phyloP scores from a whole-genome alignment of 1,284 basidiomycete species.

The Irpex sp. region DNA sequence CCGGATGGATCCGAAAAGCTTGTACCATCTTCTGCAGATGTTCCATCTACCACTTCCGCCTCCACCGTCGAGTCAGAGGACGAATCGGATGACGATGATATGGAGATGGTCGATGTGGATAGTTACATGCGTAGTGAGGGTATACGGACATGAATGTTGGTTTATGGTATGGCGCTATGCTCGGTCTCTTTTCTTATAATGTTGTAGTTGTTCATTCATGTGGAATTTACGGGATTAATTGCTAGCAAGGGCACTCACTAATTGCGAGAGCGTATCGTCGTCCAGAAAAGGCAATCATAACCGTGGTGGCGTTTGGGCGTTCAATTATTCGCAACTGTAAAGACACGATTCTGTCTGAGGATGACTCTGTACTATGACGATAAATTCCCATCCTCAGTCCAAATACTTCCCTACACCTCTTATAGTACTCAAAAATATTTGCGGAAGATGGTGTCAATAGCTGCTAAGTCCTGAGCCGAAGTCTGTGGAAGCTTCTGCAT shows the following conservation, averaged over 20 bases:
- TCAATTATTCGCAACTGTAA: neutral
- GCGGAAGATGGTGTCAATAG: neutral
- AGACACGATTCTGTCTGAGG: neutral
- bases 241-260: too few species aligned
- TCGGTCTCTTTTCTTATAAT: too few species aligned
- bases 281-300: neutral
- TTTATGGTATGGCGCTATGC: too few species aligned
- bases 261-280: slow-evolving; percentile 21
- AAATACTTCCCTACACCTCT: too few species aligned
- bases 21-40: neutral
- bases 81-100: slow-evolving; percentile 28
- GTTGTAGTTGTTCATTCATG: too few species aligned
- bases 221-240: too few species aligned
- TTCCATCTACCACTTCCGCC: neutral
- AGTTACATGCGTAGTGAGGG: slow-evolving; percentile 3
- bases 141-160: slow-evolving; percentile 1
- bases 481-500: neutral
- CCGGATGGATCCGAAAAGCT: neutral
- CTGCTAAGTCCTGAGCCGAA: neutral
- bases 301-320: neutral
- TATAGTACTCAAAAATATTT: too few species aligned
- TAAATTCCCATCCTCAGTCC: too few species aligned
- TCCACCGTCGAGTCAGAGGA: slow-evolving; percentile 18
- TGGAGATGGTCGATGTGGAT: slow-evolving; percentile 33
- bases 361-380: neutral